These are phyloP conservation scores for Stephania japonica DNA, from an alignment of 164 flowering plant species.

Conservation along the genomic window DNA sequence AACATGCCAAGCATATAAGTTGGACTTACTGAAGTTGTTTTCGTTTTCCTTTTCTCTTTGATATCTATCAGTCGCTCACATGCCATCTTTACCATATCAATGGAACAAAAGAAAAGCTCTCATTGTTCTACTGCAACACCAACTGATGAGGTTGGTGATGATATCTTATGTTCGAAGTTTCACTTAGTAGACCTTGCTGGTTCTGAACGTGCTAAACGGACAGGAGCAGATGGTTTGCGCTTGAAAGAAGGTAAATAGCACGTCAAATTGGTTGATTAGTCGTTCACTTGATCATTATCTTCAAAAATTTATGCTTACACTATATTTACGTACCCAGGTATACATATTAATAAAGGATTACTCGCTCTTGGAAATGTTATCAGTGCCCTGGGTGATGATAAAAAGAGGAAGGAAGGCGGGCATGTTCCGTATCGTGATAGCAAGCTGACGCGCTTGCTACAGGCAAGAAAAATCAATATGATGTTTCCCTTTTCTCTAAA, in stretches of 20 bases:
- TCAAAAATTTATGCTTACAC: background rate
- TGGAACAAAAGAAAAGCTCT: conserved; percentile 73
- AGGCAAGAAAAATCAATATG: conserved; percentile 38
- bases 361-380: conserved; percentile 97
- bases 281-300: background rate
- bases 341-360: conserved; percentile 89
- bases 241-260: conserved; percentile 75
- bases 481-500: background rate
- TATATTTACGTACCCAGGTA: conserved; percentile 38
- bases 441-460: conserved; percentile 90
- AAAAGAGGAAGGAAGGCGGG: conserved; percentile 91
- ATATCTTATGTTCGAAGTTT: conserved; percentile 77
- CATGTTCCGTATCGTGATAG: conserved; percentile 98
- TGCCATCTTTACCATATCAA: conserved; percentile 92
- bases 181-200: conserved; percentile 99
- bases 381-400: conserved; percentile 99
- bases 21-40: background rate
- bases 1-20: background rate
- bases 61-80: conserved; percentile 76
- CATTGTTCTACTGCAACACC: conserved; percentile 12
- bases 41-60: background rate
- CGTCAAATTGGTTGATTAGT: background rate
- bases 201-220: conserved; percentile 90
- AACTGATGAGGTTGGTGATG: conserved; percentile 59
- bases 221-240: conserved; percentile 96